Conservation (phyloP, 768 basidiomycete species). For the Boletus rubescentipes region DNA sequence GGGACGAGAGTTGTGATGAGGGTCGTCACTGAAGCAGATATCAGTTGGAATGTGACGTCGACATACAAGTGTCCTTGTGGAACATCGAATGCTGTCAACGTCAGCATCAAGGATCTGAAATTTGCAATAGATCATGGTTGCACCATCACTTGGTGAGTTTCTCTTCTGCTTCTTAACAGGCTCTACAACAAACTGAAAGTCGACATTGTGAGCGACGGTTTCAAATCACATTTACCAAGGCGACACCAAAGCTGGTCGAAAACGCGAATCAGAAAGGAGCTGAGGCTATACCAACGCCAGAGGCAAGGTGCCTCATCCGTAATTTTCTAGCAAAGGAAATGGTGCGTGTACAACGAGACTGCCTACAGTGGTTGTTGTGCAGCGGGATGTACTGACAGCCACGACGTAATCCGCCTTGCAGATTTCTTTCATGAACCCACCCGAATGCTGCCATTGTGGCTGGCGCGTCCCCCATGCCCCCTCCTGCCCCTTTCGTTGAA, state of each 20-base stretch:
- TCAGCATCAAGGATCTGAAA: background rate
- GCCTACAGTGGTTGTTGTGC: no score
- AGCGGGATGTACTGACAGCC: no score
- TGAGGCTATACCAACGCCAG: background rate
- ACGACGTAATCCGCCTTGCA: no score
- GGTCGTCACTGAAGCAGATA: background rate
- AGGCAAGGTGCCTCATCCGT: slow-evolving; percentile 1
- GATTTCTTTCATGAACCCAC: no score
- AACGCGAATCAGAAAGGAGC: background rate
- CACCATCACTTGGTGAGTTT: slow-evolving; percentile 1
- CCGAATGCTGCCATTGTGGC: no score
- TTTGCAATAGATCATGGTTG: background rate
- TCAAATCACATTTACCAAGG: background rate
- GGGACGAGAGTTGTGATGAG: slow-evolving; percentile 4
- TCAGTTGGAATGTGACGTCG: background rate
- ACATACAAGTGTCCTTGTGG: slow-evolving; percentile 4
- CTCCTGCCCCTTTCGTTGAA: no score
- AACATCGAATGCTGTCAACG: background rate
- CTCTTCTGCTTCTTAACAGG: background rate
- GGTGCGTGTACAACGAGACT: background rate
- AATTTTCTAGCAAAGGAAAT: slow-evolving; percentile 1
- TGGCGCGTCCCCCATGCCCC: no score
- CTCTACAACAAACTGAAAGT: background rate
- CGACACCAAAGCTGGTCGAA: no score
- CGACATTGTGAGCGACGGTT: background rate